phyloP scores from a whole-genome alignment of 495 filamentous ascomycete species.

The Cenococcum geophilum region DNA sequence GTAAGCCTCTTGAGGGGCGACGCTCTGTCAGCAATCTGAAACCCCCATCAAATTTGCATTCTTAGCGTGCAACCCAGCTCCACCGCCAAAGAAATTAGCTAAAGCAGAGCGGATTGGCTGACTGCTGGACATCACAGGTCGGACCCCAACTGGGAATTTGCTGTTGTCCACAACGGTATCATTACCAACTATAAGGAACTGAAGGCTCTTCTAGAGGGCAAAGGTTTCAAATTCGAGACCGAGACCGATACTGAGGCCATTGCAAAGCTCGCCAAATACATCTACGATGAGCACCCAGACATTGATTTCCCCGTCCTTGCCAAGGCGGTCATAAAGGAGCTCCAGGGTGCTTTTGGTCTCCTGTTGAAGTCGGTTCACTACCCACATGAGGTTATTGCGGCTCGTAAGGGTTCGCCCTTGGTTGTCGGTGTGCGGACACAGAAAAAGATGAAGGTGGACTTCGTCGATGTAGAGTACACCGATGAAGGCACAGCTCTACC shows the following conservation, averaged over 20 bases:
- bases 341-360: constrained; percentile 94
- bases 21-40: constrained; percentile 21
- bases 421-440: constrained; percentile 92
- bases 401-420: constrained; percentile 93
- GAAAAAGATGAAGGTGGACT: constrained; percentile 99
- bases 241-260: constrained; percentile 99
- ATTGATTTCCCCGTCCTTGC: constrained; percentile 94
- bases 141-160: constrained; percentile 89
- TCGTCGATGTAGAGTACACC: constrained; percentile 94
- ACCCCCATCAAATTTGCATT: constrained; percentile 7
- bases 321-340: constrained; percentile 96
- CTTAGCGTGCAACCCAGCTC: constrained; percentile 38
- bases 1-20: constrained; percentile 46
- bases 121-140: constrained; percentile 41
- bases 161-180: constrained; percentile 98
- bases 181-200: constrained; percentile 99
- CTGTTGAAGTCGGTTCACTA: constrained; percentile 97
- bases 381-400: constrained; percentile 95
- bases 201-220: constrained; percentile 83
- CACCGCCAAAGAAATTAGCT: not conserved
- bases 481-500: constrained; percentile 76
- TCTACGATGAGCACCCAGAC: constrained; percentile 90
- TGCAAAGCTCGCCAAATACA: constrained; percentile 96
- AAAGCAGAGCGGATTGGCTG: constrained; percentile 2
- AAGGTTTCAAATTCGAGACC: constrained; percentile 97